Percentiles rank a stretch among this genome's conserved stretches.
Conservation (phyloP, 2,329 filamentous ascomycete genomes). For the Monosporascus ibericus region DNA sequence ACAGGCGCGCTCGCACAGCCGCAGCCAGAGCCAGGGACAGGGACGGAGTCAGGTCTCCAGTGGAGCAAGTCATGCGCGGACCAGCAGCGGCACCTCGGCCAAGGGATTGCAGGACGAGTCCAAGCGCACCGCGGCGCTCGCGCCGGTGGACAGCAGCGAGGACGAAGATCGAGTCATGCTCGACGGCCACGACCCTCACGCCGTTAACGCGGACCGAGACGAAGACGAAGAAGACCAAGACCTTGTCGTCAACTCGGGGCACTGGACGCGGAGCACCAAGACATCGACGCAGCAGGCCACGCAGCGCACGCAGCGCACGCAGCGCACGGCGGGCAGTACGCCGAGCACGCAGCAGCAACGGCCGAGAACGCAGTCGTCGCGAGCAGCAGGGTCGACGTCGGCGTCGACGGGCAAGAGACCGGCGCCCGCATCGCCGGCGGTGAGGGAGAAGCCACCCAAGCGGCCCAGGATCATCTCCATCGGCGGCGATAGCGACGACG, state of each 20-base stretch:
- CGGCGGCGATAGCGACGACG: constrained; percentile 14
- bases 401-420: constrained; percentile 24
- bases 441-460: constrained; percentile 30
- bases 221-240: neutral
- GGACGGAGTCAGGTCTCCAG: constrained; percentile 7
- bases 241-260: neutral
- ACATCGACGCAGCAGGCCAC: constrained; percentile 21
- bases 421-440: constrained; percentile 24
- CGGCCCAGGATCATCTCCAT: constrained; percentile 22
- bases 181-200: constrained; percentile 13
- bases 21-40: constrained; percentile 12
- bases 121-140: constrained; percentile 10
- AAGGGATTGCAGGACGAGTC: constrained; percentile 3
- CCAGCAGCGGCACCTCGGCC: neutral
- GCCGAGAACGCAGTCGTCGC: constrained; percentile 17
- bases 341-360: constrained; percentile 14
- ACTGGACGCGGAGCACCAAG: constrained; percentile 27
- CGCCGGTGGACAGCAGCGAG: constrained; percentile 17
- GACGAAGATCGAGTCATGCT: constrained; percentile 9
- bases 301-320: constrained; percentile 14
- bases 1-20: constrained; percentile 13
- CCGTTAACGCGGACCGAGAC: constrained; percentile 9
- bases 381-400: constrained; percentile 16
- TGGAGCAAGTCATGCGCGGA: neutral
- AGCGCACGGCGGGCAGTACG: constrained; percentile 6